Evolutionary conservation across 2,329 filamentous ascomycete genomes (phyloP), one percentile per base, ranked within the genome.

Genomic region (Epichloe bromicola): DNA sequence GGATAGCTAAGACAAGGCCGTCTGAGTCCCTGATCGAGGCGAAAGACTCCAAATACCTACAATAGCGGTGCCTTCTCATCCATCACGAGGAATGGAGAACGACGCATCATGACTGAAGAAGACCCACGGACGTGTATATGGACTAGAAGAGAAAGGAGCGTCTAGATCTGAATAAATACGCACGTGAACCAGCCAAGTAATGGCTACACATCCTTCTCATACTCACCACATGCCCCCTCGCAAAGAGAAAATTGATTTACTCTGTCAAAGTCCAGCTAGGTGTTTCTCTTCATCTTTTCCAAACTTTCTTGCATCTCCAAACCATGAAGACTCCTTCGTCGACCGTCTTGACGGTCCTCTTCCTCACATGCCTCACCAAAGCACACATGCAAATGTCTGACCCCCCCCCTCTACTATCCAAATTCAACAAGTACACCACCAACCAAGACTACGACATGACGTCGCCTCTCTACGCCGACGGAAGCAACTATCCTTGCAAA

Each of bases 401-500:
- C 78, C 78, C 74, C 12, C 76, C 78, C 11, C 76, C 78, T 5
- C 67, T 81, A 57, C 67, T 67, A 49, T 77, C 74, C 60, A 75
- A 75, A 65, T 65, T 63, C 64, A 79, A 79, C 68, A 68, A 72
- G 41, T 66, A 71, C 59, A 64, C 70, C 55, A 59, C 61, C 53
- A 65, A 74, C 49, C 74, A 79, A 61, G 85, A 90, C 69, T 88
- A 85, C 71, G 78, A 77, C 58, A 87, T 88, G 70, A 86, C 81
- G 34, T 73, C 75, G 15, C 87, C 87, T 2, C 74, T 93, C 44
- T 62, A 68, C 2, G 61, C 72, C 20, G 70, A 73, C 53, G 83
- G 83, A 30, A 72, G 73, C 53, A 76, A 90, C 67, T 93, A 80
- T 64, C 83, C 86, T 7, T 93, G 87, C 77, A 89, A 89, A 71